These are phyloP conservation scores for Xylaria hypoxylon DNA, from an alignment of 2,329 filamentous ascomycete species.

Conservation along the genomic window DNA sequence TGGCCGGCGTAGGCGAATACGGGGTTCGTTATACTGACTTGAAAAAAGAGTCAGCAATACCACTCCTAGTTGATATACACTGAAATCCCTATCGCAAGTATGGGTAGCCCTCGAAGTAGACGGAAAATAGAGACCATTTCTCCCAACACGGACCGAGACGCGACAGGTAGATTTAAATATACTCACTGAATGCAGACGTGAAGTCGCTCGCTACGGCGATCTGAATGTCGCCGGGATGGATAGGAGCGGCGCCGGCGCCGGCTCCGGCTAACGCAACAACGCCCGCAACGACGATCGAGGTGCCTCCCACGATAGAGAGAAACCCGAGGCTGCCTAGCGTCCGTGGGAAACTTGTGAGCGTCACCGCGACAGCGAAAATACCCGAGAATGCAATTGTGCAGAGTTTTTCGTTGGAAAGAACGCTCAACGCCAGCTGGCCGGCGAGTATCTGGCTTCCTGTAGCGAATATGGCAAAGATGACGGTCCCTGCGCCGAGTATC, in stretches of 20 bases:
- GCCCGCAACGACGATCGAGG: slow-evolving; percentile 62
- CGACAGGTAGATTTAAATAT: not conserved
- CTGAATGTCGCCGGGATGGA: slow-evolving; percentile 53
- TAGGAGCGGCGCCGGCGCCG: slow-evolving; percentile 56
- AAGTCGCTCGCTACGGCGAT: slow-evolving; percentile 55
- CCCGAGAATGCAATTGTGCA: slow-evolving; percentile 63
- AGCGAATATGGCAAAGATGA: slow-evolving; percentile 64
- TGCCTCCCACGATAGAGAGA: slow-evolving; percentile 58
- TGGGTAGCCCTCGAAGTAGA: not conserved
- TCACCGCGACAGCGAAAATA: slow-evolving; percentile 61
- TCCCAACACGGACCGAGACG: not conserved
- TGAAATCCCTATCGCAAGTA: not conserved
- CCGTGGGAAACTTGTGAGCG: slow-evolving; percentile 61
- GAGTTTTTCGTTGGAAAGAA: slow-evolving; percentile 59
- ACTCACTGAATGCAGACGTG: slow-evolving; percentile 55
- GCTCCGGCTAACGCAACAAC: slow-evolving; percentile 64
- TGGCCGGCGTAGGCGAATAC: slow-evolving; percentile 65
- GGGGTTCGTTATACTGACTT: slow-evolving; percentile 61
- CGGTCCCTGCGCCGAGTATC: slow-evolving; percentile 60
- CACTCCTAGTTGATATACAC: not conserved
- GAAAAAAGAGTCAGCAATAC: slow-evolving; percentile 8
- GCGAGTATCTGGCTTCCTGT: slow-evolving; percentile 64
- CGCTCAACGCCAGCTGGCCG: slow-evolving; percentile 61
- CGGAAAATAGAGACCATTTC: not conserved
- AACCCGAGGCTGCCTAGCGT: slow-evolving; percentile 62